These are phyloP conservation scores for Termitomyces sp. DNA, from an alignment of 768 basidiomycete species.

Conservation along the genomic window DNA sequence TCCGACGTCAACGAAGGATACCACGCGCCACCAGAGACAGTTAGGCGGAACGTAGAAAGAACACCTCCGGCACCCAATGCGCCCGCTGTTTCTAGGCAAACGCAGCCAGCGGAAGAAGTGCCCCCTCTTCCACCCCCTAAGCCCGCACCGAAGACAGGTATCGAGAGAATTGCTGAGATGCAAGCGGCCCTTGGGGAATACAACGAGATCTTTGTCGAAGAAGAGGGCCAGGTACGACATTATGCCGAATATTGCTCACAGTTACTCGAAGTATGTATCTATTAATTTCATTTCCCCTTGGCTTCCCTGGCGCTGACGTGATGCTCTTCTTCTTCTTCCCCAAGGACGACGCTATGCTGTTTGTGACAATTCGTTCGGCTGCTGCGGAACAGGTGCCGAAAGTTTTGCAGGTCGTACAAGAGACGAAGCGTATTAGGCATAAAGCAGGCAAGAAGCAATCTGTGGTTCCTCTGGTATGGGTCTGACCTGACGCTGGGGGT, in stretches of 20 bases:
- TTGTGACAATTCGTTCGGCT: conserved; percentile 66
- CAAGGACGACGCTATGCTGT: conserved; percentile 83
- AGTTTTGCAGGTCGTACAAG: conserved; percentile 75
- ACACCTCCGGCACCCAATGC: not conserved
- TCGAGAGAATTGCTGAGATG: conserved; percentile 67
- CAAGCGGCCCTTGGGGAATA: conserved; percentile 63
- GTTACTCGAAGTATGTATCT: conserved; percentile 48
- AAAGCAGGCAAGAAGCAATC: conserved; percentile 51
- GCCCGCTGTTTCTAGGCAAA: not conserved
- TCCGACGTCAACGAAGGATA: conserved; percentile 61
- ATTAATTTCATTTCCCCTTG: not conserved
- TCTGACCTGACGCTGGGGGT: conserved; percentile 2
- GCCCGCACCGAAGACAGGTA: conserved; percentile 58
- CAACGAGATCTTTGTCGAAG: conserved; percentile 68
- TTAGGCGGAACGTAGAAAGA: conserved; percentile 1
- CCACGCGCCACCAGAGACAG: conserved; percentile 26
- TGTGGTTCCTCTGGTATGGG: not conserved
- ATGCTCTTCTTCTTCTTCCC: not conserved
- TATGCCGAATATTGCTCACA: conserved; percentile 65
- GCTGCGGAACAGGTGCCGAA: conserved; percentile 64
- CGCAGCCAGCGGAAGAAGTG: conserved; percentile 16
- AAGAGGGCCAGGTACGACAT: conserved; percentile 58
- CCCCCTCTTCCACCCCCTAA: conserved; percentile 48
- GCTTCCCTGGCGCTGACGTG: not conserved
- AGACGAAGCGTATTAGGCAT: conserved; percentile 70